These are phyloP conservation scores for Skeletonema grethae DNA, from an alignment of 108 stramenopile species.

Conservation along the genomic window DNA sequence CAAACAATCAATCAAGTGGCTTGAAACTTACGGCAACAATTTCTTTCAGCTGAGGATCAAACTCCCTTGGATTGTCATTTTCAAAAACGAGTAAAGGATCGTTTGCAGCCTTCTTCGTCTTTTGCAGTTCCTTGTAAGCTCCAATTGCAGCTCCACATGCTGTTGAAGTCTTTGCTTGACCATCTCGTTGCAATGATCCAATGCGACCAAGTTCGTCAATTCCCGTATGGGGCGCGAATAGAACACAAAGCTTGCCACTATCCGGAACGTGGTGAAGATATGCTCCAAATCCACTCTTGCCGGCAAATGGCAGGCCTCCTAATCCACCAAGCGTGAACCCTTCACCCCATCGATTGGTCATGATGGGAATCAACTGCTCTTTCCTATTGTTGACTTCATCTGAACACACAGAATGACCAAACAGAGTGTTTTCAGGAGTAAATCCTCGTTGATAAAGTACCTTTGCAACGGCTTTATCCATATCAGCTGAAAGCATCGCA, in stretches of 20 bases:
- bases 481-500: conserved; percentile 31
- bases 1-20: too few species aligned
- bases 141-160: conserved; percentile 35
- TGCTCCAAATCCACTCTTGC: conserved; percentile 43
- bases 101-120: conserved; percentile 15
- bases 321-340: conserved; percentile 44
- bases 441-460: conserved; percentile 20
- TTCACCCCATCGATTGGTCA: conserved; percentile 37
- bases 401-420: conserved; percentile 36
- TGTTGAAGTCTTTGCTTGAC: conserved; percentile 9
- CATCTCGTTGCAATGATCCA: conserved; percentile 17
- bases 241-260: conserved; percentile 20
- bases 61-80: conserved; percentile 9
- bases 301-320: conserved; percentile 47
- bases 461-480: conserved; percentile 30
- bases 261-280: conserved; percentile 47
- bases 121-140: conserved; percentile 26
- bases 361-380: conserved; percentile 37
- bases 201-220: conserved; percentile 13
- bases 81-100: conserved; percentile 16
- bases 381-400: conserved; percentile 47
- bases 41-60: conserved; percentile 10
- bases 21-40: too few species aligned
- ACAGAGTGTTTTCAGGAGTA: conserved; percentile 43
- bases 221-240: conserved; percentile 21